These are phyloP conservation scores for Colletotrichum agaves DNA, from an alignment of 2,329 filamentous ascomycete genomes.

Conservation along the genomic window DNA sequence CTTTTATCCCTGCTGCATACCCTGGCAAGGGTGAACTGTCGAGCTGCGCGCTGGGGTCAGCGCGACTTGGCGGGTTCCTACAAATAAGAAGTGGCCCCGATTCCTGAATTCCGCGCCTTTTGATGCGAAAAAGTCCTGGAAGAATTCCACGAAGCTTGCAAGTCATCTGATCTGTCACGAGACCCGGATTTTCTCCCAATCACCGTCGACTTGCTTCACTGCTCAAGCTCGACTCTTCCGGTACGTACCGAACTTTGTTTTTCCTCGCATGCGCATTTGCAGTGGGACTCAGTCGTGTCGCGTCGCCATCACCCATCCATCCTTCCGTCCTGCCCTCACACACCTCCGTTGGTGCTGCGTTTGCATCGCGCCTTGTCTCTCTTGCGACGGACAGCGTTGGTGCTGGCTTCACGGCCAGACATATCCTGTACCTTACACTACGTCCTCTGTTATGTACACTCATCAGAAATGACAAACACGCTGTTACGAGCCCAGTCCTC, in stretches of 20 bases:
- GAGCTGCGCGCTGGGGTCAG: constrained; percentile 26
- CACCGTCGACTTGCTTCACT: not conserved
- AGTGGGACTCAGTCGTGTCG: not conserved
- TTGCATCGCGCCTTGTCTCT: not conserved
- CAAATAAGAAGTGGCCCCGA: constrained; percentile 57
- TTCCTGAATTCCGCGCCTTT: constrained; percentile 49
- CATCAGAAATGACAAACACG: constrained; percentile 25
- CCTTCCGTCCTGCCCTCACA: not conserved
- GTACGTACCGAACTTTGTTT: constrained; percentile 37
- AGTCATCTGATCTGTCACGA: constrained; percentile 39
- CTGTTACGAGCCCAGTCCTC: constrained; percentile 3
- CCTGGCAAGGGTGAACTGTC: constrained; percentile 31
- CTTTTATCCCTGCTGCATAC: constrained; percentile 27
- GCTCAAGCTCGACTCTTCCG: not conserved
- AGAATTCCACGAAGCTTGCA: constrained; percentile 30
- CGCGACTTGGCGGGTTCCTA: constrained; percentile 47
- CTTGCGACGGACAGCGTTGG: constrained; percentile 18
- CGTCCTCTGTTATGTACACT: constrained; percentile 20
- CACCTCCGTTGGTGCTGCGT: not conserved
- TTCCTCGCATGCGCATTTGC: constrained; percentile 3
- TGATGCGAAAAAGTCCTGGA: constrained; percentile 36
- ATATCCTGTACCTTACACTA: constrained; percentile 11
- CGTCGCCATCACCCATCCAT: not conserved
- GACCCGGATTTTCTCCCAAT: constrained; percentile 11
- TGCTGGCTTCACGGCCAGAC: not conserved